Evolutionary conservation across 2,329 filamentous ascomycete genomes (phyloP).

Genomic region (Aspergillus calidoustus): DNA sequence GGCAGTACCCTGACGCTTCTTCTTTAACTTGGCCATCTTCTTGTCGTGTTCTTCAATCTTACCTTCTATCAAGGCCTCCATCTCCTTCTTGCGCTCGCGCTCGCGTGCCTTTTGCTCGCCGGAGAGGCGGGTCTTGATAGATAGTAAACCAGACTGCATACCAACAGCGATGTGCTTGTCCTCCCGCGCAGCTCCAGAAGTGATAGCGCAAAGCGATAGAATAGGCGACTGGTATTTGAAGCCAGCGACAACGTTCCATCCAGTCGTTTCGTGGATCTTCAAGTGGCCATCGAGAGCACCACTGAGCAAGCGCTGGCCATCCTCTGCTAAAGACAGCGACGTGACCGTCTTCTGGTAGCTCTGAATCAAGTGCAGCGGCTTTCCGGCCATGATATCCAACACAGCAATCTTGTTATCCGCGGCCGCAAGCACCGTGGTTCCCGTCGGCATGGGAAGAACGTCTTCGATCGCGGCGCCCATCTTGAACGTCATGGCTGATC

Average conservation of each 20-base stretch:
- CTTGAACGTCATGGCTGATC: slow-evolving; percentile 89
- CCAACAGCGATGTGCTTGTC: slow-evolving; percentile 95
- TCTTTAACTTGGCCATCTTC: slow-evolving; percentile 67
- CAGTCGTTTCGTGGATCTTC: slow-evolving; percentile 92
- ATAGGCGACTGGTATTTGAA: slow-evolving; percentile 93
- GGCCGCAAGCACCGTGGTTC: slow-evolving; percentile 82
- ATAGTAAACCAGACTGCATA: slow-evolving; percentile 92
- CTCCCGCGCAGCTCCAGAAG: slow-evolving; percentile 68
- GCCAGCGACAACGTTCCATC: slow-evolving; percentile 95
- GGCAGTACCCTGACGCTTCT: slow-evolving; percentile 62
- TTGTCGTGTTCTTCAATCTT: slow-evolving; percentile 78
- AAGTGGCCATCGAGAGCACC: slow-evolving; percentile 94
- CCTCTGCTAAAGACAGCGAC: slow-evolving; percentile 77
- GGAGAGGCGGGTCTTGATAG: slow-evolving; percentile 83
- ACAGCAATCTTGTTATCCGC: slow-evolving; percentile 87
- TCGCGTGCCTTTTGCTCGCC: slow-evolving; percentile 79
- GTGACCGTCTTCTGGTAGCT: slow-evolving; percentile 99
- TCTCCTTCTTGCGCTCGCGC: slow-evolving; percentile 78
- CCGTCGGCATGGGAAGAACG: slow-evolving; percentile 84
- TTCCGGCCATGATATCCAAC: slow-evolving; percentile 88
- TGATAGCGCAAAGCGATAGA: slow-evolving; percentile 78
- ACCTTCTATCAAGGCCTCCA: slow-evolving; percentile 79
- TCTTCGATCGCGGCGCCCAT: slow-evolving; percentile 87
- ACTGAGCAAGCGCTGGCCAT: slow-evolving; percentile 79
- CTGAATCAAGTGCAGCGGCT: slow-evolving; percentile 81